Evolutionary conservation across 805 yeast species (phyloP).

Genomic region (Ogataea nonfermentans): DNA sequence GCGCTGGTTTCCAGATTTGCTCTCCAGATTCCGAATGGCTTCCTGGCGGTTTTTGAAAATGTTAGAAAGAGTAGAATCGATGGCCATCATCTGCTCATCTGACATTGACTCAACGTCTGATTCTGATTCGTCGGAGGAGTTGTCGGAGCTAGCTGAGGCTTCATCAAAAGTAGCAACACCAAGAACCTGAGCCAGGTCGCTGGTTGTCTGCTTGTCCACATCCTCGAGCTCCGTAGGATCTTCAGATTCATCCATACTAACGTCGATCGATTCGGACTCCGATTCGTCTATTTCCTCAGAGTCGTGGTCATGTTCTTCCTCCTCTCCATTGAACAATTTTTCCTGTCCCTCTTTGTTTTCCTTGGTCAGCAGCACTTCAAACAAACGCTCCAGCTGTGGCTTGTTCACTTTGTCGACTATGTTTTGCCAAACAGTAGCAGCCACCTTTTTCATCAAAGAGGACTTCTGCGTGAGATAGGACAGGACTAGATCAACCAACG

Average conservation of each 20-base stretch:
- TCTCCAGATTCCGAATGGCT: conserved; percentile 47
- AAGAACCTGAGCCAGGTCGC: conserved; percentile 67
- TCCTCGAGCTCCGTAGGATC: conserved; percentile 38
- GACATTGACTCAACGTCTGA: conserved; percentile 83
- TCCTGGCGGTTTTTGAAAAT: conserved; percentile 83
- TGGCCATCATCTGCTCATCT: conserved; percentile 94
- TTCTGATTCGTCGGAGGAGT: conserved; percentile 50
- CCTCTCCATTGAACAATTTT: conserved; percentile 60
- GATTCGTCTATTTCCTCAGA: conserved; percentile 37
- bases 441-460: conserved; percentile 54
- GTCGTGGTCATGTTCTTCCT: conserved; percentile 47
- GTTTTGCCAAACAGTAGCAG: conserved; percentile 48
- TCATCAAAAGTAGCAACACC: conserved; percentile 43
- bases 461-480: conserved; percentile 58
- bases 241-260: conserved; percentile 44
- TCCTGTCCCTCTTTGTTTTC: conserved; percentile 84
- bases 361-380: conserved; percentile 57
- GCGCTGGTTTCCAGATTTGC: conserved; percentile 59
- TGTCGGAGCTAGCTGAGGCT: conserved; percentile 31
- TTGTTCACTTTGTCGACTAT: conserved; percentile 45
- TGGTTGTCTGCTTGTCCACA: conserved; percentile 47
- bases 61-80: conserved; percentile 77
- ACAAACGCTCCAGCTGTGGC: conserved; percentile 47
- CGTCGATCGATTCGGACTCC: conserved; percentile 33
- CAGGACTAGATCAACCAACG: conserved; percentile 49